Evolutionary conservation across 2,329 filamentous ascomycete species (phyloP).

Genomic region (Talaromyces sp.): DNA sequence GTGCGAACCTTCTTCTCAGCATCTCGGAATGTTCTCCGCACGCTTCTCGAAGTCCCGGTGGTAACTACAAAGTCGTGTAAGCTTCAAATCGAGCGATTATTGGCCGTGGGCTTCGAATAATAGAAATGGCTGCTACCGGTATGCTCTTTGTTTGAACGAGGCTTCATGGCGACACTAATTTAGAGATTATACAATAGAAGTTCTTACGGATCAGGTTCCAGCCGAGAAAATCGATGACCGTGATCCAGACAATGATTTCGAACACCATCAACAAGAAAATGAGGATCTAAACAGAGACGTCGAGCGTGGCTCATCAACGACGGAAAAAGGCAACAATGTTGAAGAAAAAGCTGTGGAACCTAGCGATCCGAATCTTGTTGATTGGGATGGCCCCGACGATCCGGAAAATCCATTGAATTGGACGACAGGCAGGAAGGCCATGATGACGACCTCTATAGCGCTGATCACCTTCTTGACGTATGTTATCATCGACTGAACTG

Average conservation of each 20-base stretch:
- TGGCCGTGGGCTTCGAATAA: neutral
- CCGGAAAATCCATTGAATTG: conserved; percentile 63
- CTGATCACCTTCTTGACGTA: conserved; percentile 49
- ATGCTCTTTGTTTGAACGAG: neutral
- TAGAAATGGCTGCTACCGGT: neutral
- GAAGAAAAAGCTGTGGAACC: conserved; percentile 1
- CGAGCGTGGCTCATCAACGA: conserved; percentile 10
- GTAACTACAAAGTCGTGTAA: neutral
- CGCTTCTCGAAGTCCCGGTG: neutral
- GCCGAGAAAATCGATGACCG: neutral
- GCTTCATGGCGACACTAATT: neutral
- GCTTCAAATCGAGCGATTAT: neutral
- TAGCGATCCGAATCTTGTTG: conserved; percentile 52
- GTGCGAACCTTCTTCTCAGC: neutral
- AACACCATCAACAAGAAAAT: neutral
- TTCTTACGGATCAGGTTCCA: neutral
- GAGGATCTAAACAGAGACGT: neutral
- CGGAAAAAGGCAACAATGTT: neutral
- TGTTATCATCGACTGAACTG: conserved; percentile 19
- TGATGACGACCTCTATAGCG: conserved; percentile 50
- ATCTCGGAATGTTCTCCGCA: neutral
- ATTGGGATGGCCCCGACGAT: conserved; percentile 60
- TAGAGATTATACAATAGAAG: neutral
- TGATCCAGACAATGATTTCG: neutral
- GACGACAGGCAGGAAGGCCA: conserved; percentile 48